phyloP scores from a whole-genome alignment of 768 basidiomycete species.

The Leucocoprinus leucothites region DNA sequence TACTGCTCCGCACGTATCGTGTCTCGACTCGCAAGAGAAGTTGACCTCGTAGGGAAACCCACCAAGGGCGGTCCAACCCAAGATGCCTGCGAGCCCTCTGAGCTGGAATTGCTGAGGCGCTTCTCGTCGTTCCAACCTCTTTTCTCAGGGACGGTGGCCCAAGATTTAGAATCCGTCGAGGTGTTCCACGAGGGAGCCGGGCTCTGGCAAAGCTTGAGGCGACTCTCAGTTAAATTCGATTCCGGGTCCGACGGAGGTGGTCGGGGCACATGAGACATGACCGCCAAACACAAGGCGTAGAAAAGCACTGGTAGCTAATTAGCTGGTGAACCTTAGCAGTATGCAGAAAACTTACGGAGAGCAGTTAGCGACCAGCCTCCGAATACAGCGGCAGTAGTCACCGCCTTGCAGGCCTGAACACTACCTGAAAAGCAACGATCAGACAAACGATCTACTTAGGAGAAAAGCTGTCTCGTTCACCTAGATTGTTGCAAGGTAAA shows the following conservation, averaged over 20 bases:
- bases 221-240: slow-evolving; percentile 11
- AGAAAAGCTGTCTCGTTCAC: slow-evolving; percentile 16
- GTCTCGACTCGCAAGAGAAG: slow-evolving; percentile 8
- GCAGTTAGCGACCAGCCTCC: slow-evolving; percentile 30
- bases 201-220: background rate
- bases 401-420: slow-evolving; percentile 25
- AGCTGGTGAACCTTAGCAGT: background rate
- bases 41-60: background rate
- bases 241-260: slow-evolving; percentile 22
- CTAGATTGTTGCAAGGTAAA: slow-evolving; percentile 33
- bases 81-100: slow-evolving; percentile 21
- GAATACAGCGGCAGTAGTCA: slow-evolving; percentile 25
- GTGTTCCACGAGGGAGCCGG: background rate
- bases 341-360: slow-evolving; percentile 27
- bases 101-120: slow-evolving; percentile 18
- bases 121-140: slow-evolving; percentile 18
- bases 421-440: slow-evolving; percentile 18
- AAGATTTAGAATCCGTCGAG: background rate
- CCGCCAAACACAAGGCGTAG: slow-evolving; percentile 25
- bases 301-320: slow-evolving; percentile 19
- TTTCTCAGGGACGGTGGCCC: background rate
- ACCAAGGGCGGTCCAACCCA: slow-evolving; percentile 8
- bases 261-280: slow-evolving; percentile 26
- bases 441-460: background rate
- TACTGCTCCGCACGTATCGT: background rate